These are phyloP conservation scores for Saitoella complicata DNA, from an alignment of 805 yeast species.

Conservation along the genomic window DNA sequence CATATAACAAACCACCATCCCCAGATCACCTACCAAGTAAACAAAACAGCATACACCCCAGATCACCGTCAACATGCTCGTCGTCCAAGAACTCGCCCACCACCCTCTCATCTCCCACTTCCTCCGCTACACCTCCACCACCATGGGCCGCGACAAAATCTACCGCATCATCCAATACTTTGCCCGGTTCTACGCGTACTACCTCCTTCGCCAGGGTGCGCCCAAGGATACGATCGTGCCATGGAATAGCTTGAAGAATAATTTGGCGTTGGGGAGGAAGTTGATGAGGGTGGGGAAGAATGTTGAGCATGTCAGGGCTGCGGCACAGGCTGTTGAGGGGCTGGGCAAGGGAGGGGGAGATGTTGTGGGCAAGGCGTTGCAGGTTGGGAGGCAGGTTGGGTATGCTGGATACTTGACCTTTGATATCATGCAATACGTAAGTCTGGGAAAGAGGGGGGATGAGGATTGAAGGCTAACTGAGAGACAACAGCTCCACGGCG, in stretches of 20 bases:
- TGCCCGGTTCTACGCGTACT: constrained; percentile 53
- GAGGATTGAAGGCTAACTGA: no score
- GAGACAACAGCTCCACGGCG: no score
- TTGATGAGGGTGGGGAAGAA: constrained; percentile 75
- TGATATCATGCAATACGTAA: constrained; percentile 22
- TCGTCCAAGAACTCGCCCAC: constrained; percentile 48
- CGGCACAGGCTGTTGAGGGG: constrained; percentile 31
- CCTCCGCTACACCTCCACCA: constrained; percentile 45
- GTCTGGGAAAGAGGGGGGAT: constrained; percentile 12
- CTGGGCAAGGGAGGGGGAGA: not conserved
- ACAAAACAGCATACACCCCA: no score
- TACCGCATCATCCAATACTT: constrained; percentile 68
- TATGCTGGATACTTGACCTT: constrained; percentile 21
- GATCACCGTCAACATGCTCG: constrained; percentile 13
- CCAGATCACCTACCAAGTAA: no score
- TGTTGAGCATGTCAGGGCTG: constrained; percentile 47
- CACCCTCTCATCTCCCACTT: constrained; percentile 57
- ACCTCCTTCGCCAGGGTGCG: constrained; percentile 39
- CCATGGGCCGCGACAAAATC: constrained; percentile 67
- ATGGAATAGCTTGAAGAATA: constrained; percentile 40
- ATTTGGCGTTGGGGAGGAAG: constrained; percentile 61
- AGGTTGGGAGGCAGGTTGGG: constrained; percentile 22
- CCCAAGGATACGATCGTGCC: constrained; percentile 28
- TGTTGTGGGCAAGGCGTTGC: not conserved
- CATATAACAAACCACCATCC: no score